Evolutionary conservation across 176 grass and related monocot species (phyloP).

Genomic region (Luzula sylvatica): DNA sequence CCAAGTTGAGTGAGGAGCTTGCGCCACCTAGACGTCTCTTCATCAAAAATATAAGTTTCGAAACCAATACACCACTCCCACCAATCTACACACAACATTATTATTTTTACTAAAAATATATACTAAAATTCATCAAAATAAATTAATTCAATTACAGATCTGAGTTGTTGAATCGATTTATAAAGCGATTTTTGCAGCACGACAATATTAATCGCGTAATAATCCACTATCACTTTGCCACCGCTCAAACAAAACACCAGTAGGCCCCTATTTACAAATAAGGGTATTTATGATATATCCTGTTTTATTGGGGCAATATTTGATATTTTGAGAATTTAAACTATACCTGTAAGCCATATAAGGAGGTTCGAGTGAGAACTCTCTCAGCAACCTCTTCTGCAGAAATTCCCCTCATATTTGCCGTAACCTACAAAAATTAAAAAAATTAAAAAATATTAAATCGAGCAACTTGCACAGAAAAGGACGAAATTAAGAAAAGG

Average conservation of each 20-base stretch:
- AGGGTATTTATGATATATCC: too few species aligned
- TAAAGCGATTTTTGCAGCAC: slow-evolving; percentile 77
- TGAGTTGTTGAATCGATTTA: slow-evolving; percentile 85
- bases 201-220: slow-evolving; percentile 76
- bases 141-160: too few species aligned
- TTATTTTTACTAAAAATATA: too few species aligned
- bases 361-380: slow-evolving; percentile 74
- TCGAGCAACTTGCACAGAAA: too few species aligned
- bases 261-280: slow-evolving; percentile 64
- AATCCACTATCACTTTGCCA: slow-evolving; percentile 58
- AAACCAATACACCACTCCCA: slow-evolving; percentile 87
- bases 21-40: slow-evolving; percentile 91
- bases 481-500: too few species aligned
- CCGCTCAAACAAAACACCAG: slow-evolving; percentile 46
- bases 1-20: slow-evolving; percentile 65
- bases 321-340: too few species aligned
- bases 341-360: slow-evolving; percentile 80
- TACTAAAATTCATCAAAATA: too few species aligned
- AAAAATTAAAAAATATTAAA: too few species aligned
- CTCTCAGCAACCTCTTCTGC: slow-evolving; percentile 81
- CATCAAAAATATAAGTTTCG: slow-evolving; percentile 87
- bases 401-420: slow-evolving; percentile 87
- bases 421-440: too few species aligned
- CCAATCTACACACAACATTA: too few species aligned
- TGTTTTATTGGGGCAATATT: too few species aligned